Evolutionary conservation across 2,329 filamentous ascomycete species (phyloP).

Genomic region (Teratosphaeria nubilosa): DNA sequence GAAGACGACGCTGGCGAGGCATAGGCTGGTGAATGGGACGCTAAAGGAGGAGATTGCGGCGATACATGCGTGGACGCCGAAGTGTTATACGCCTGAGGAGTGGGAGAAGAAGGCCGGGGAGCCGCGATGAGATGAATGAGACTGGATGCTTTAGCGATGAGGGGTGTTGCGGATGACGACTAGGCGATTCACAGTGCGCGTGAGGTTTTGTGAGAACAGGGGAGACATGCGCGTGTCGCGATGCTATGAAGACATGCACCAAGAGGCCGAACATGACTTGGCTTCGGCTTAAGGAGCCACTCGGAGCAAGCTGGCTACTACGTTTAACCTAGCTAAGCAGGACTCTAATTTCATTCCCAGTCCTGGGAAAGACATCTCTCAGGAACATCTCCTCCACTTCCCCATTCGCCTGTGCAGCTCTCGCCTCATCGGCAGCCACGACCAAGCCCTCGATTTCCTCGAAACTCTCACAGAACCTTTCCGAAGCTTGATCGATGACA

Average conservation of each 20-base stretch:
- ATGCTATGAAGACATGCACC: background rate
- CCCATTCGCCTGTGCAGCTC: conserved; percentile 26
- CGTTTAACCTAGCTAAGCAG: conserved; percentile 48
- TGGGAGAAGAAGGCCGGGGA: conserved; percentile 57
- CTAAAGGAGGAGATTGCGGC: conserved; percentile 79
- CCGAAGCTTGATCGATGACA: conserved; percentile 73
- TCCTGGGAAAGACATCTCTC: conserved; percentile 52
- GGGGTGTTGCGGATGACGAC: background rate
- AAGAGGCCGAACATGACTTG: background rate
- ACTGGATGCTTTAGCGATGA: background rate
- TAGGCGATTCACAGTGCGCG: no score
- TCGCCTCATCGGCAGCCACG: conserved; percentile 45
- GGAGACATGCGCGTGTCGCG: no score
- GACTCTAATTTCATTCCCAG: conserved; percentile 53
- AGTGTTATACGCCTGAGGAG: conserved; percentile 85
- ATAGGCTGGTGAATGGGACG: conserved; percentile 73
- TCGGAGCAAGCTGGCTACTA: background rate
- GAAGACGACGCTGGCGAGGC: conserved; percentile 65
- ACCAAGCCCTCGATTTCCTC: conserved; percentile 56
- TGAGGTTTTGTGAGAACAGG: no score
- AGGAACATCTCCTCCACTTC: conserved; percentile 30
- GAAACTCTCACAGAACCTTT: conserved; percentile 78
- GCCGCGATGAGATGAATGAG: background rate
- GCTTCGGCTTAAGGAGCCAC: background rate
- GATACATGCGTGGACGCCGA: conserved; percentile 92